Conservation (phyloP, 192 early-diverging fungal genomes). For the Backusella australiensis region DNA sequence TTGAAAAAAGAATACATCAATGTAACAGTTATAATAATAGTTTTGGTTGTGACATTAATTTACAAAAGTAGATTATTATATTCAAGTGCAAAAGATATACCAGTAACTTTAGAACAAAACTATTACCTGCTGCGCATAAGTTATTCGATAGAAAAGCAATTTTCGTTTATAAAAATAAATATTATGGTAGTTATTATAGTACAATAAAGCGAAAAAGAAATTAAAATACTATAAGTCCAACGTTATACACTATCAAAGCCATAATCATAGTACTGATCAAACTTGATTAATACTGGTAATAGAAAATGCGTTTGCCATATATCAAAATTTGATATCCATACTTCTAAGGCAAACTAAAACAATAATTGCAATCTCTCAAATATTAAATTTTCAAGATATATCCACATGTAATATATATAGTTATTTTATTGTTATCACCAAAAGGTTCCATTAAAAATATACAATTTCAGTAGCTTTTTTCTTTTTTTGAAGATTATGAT, state of each 20-base stretch:
- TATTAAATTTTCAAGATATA: not conserved
- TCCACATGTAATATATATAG: not conserved
- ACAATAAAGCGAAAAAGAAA: not conserved
- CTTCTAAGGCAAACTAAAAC: not conserved
- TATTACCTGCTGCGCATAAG: not conserved
- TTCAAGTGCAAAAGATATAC: not conserved
- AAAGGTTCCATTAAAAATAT: not conserved
- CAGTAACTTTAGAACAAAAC: not conserved
- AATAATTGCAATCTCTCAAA: not conserved
- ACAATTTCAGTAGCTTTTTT: not conserved
- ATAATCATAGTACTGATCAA: not conserved
- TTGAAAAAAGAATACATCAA: not conserved
- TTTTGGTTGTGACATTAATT: not conserved
- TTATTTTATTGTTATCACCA: not conserved
- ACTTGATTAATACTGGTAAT: not conserved
- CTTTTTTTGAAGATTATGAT: not conserved
- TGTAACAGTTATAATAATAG: not conserved
- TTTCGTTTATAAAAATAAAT: not conserved
- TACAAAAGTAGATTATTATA: not conserved
- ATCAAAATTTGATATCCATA: not conserved
- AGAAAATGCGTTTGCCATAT: not conserved
- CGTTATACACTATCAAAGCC: not conserved
- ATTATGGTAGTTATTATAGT: not conserved
- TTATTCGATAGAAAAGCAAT: not conserved
- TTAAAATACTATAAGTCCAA: not conserved